Evolutionary conservation across 148 eudicot genomes (phyloP), one percentile per base, ranked within the genome.

Genomic region (Chenopodium formosanum): DNA sequence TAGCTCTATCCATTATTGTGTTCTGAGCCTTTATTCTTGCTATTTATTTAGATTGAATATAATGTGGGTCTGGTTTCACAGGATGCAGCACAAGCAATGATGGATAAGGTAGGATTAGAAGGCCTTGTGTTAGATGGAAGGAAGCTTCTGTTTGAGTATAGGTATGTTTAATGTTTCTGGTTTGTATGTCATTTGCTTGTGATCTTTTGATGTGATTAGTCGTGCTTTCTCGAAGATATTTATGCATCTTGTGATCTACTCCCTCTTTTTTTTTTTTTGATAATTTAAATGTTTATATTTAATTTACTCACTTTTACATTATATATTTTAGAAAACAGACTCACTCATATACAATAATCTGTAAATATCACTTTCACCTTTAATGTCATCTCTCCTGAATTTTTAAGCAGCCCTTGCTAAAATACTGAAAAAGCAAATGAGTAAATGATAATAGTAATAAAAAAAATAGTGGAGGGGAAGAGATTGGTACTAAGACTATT

Each of bases 81-180:
- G 98, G 98, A 85, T 71, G 88, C 97, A 62, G 97, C 97, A 32
- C 92, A 91, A 81, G 92, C 91, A 10, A 92, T 95, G 97, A 95
- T 95, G 97, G 92, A 90, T 84, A 93, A 87, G 85, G 88, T 95
- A 83, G 98, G 92, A 77, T 89, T 86, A 67, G 98, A 95, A 67
- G 98, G 98, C 70, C 94, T 95, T 76, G 91, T 88, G 73, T 90
- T 93, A 63, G 98, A 93, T 88, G 94, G 92, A 40, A 88, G 93
- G 87, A 93, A 91, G 83, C 91, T 95, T 58, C 88, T 92, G 85
- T 95, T 95, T 81, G 97, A 95, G 86, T 95, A 95, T 85, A 95
- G 98, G 98, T 90, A 88, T 64, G 65, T 79, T 72, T 65, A 31
- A n/a, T 25, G 52, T 23, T 79, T 68, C 58, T 83, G 71, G 13